phyloP scores from a whole-genome alignment of 306 rosid species.

The Lathyrus aphaca region DNA sequence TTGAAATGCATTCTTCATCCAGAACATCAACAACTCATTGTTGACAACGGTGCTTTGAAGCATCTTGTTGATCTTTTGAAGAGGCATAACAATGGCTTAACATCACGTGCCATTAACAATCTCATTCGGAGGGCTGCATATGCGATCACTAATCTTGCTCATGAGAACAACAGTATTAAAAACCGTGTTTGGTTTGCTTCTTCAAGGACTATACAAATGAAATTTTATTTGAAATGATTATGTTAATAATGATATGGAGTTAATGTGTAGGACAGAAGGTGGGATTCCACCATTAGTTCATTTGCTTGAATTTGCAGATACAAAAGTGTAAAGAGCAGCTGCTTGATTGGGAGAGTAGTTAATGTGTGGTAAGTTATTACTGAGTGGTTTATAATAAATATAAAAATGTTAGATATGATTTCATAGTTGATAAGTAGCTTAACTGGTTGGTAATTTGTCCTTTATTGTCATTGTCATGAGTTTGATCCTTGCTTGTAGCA shows the following conservation, averaged over 20 bases:
- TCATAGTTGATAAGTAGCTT: too few relatives aligned
- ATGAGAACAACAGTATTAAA: constrained; percentile 92
- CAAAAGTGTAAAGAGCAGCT: constrained; percentile 98
- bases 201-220: constrained; percentile 23
- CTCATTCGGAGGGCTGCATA: constrained; percentile 98
- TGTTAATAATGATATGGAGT: constrained; percentile 37
- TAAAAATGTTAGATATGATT: too few relatives aligned
- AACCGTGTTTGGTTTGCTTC: constrained; percentile 85
- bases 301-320: constrained; percentile 85
- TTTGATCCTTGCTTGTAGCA: too few relatives aligned
- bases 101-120: constrained; percentile 76
- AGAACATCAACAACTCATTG: constrained; percentile 97
- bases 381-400: too few relatives aligned
- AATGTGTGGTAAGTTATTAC: too few relatives aligned
- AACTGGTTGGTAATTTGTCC: too few relatives aligned
- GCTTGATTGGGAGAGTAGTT: too few relatives aligned
- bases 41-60: constrained; percentile 80
- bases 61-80: constrained; percentile 86
- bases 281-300: constrained; percentile 98
- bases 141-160: constrained; percentile 97
- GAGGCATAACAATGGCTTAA: constrained; percentile 63
- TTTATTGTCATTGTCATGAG: too few relatives aligned
- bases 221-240: constrained; percentile 19
- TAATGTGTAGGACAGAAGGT: constrained; percentile 80
- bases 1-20: constrained; percentile 69